Percentiles rank a stretch among this genome's conserved stretches.
Evolutionary conservation across 2,329 filamentous ascomycete species (phyloP).

Genomic region (Fusarium torulosum): DNA sequence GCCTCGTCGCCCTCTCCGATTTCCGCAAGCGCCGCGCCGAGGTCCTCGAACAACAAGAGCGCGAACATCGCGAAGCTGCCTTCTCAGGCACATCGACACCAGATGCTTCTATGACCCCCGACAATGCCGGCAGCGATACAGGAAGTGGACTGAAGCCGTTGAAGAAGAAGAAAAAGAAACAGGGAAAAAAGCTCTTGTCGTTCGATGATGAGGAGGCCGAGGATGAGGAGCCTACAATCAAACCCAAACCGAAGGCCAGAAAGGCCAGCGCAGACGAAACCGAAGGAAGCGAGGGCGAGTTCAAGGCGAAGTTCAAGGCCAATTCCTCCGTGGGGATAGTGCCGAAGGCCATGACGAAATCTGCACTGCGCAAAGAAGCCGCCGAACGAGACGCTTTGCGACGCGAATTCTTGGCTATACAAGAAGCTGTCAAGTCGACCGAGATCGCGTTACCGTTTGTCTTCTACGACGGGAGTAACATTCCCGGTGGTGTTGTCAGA

Average conservation of each 20-base stretch:
- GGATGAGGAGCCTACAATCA: constrained; percentile 58
- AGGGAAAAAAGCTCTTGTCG: constrained; percentile 64
- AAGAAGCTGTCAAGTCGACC: constrained; percentile 88
- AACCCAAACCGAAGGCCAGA: constrained; percentile 49
- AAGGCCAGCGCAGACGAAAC: constrained; percentile 54
- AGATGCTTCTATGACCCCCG: constrained; percentile 63
- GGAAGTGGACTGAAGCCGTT: constrained; percentile 40
- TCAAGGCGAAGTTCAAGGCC: constrained; percentile 65
- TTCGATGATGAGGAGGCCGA: constrained; percentile 79
- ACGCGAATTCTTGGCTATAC: constrained; percentile 84
- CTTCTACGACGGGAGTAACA: constrained; percentile 95
- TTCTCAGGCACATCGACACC: constrained; percentile 61
- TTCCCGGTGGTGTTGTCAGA: constrained; percentile 83
- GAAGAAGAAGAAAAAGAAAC: constrained; percentile 59
- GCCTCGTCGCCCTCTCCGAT: constrained; percentile 90
- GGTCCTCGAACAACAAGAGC: constrained; percentile 90
- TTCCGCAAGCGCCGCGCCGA: constrained; percentile 96
- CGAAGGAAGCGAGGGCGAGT: constrained; percentile 42
- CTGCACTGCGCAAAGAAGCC: constrained; percentile 82
- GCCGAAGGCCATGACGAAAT: constrained; percentile 78
- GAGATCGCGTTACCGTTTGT: constrained; percentile 95
- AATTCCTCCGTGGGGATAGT: constrained; percentile 72
- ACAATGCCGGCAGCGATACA: constrained; percentile 56
- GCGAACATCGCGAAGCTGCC: constrained; percentile 77
- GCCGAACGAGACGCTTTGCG: constrained; percentile 82